Conservation (phyloP, 345 rosid species). For the Jatropha curcas region DNA sequence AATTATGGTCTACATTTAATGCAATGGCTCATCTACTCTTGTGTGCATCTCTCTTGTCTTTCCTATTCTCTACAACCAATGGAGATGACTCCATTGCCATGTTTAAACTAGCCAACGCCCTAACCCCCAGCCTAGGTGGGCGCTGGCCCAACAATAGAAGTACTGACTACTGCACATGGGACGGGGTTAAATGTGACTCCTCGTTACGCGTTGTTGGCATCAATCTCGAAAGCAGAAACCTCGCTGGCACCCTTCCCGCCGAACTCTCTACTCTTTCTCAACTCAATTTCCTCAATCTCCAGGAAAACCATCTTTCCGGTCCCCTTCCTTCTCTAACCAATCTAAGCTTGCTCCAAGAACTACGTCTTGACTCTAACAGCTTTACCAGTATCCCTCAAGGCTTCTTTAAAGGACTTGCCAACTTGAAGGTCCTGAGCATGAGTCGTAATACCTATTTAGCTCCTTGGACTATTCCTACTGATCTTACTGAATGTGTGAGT, state of each 20-base stretch:
- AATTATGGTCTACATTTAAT: too few relatives aligned
- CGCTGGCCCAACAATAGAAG: constrained; percentile 54
- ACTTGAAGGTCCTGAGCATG: constrained; percentile 46
- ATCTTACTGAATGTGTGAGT: constrained; percentile 41
- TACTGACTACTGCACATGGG: constrained; percentile 52
- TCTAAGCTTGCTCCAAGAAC: constrained; percentile 41
- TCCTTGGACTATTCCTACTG: constrained; percentile 64
- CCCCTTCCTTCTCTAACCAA: constrained; percentile 59
- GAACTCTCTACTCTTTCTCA: constrained; percentile 57
- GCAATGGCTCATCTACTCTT: background rate
- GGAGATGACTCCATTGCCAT: constrained; percentile 59
- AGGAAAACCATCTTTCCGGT: constrained; percentile 55
- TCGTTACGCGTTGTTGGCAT: constrained; percentile 48
- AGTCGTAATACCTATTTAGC: constrained; percentile 32
- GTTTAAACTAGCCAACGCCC: constrained; percentile 43
- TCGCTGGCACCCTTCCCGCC: constrained; percentile 49
- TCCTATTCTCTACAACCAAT: constrained; percentile 13
- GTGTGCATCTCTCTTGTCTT: background rate
- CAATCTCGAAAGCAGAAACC: constrained; percentile 31
- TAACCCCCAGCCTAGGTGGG: constrained; percentile 42
- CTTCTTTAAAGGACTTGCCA: constrained; percentile 62
- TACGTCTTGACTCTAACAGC: constrained; percentile 48
- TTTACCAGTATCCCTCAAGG: constrained; percentile 55
- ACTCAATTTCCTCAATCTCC: constrained; percentile 47
- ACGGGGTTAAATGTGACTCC: constrained; percentile 49